phyloP scores from a whole-genome alignment of 257 asterid species.

The Solanum ossicruentum region DNA sequence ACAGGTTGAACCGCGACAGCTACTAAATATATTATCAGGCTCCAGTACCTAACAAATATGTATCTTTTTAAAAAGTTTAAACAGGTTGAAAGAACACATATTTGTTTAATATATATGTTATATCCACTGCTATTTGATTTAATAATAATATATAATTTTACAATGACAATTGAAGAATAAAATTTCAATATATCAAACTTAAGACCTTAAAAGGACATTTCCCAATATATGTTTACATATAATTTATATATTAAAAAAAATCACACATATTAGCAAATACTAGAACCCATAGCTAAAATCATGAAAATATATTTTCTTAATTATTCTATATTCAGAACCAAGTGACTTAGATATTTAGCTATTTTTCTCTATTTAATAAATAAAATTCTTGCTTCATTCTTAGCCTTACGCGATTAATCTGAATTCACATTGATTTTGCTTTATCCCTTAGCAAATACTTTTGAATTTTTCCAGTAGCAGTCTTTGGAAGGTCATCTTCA shows the following conservation, averaged over 20 bases:
- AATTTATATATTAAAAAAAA: not conserved
- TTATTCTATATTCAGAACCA: not conserved
- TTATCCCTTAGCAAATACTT: conserved; percentile 29
- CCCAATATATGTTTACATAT: not conserved
- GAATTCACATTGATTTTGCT: conserved; percentile 1
- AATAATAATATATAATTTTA: not conserved
- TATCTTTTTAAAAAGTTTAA: not conserved
- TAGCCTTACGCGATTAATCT: not conserved
- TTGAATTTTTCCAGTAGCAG: conserved; percentile 42
- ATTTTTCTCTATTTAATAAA: not conserved
- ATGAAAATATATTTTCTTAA: not conserved
- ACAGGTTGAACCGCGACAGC: too few relatives aligned
- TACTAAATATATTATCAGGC: too few relatives aligned
- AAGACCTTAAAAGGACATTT: not conserved
- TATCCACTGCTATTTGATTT: not conserved
- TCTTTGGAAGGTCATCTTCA: conserved; percentile 34
- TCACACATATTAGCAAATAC: not conserved
- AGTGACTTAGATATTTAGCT: not conserved
- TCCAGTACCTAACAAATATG: too few relatives aligned
- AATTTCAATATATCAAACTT: not conserved
- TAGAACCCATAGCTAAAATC: not conserved
- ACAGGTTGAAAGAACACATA: not conserved
- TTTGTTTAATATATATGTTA: not conserved
- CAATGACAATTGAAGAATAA: not conserved
- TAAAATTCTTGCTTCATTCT: not conserved